Evolutionary conservation across 805 yeast genomes (phyloP).

Genomic region (Saccharomycopsis fibuligera): DNA sequence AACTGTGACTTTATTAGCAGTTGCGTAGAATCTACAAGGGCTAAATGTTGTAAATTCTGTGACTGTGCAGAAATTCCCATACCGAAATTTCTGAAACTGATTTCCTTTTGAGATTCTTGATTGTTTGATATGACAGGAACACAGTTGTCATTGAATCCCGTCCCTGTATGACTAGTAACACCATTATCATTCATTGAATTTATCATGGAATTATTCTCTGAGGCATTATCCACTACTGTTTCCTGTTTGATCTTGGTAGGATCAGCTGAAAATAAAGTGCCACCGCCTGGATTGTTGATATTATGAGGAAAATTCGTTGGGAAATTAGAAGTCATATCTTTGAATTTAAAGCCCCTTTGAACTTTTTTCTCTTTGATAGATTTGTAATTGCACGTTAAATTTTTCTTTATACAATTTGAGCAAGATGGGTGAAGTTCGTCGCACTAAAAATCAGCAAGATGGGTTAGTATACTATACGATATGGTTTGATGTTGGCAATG

Average conservation of each 20-base stretch:
- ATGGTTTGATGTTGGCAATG: too few species aligned
- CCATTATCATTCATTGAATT: not conserved
- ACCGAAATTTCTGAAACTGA: not conserved
- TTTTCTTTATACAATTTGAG: slow-evolving; percentile 11
- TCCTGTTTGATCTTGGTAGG: too few species aligned
- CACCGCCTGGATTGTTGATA: too few species aligned
- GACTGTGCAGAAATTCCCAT: not conserved
- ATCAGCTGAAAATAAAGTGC: too few species aligned
- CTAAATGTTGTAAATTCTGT: not conserved
- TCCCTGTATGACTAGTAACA: not conserved
- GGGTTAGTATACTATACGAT: too few species aligned
- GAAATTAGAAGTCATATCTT: slow-evolving; percentile 12
- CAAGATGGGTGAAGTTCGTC: slow-evolving; percentile 15
- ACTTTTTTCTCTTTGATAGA: not conserved
- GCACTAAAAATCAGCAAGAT: slow-evolving; percentile 9
- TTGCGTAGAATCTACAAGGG: too few species aligned
- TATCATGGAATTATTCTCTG: not conserved
- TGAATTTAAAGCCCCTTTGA: slow-evolving; percentile 12
- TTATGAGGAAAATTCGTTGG: too few species aligned
- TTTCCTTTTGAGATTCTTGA: too few species aligned
- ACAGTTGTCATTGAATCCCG: not conserved
- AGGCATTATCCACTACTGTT: too few species aligned
- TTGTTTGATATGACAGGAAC: too few species aligned
- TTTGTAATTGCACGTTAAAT: slow-evolving; percentile 4
- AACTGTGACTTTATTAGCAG: too few species aligned